Base-by-base conservation (phyloP, 2,329 filamentous ascomycete species). In the Penicillium sp. region DNA sequence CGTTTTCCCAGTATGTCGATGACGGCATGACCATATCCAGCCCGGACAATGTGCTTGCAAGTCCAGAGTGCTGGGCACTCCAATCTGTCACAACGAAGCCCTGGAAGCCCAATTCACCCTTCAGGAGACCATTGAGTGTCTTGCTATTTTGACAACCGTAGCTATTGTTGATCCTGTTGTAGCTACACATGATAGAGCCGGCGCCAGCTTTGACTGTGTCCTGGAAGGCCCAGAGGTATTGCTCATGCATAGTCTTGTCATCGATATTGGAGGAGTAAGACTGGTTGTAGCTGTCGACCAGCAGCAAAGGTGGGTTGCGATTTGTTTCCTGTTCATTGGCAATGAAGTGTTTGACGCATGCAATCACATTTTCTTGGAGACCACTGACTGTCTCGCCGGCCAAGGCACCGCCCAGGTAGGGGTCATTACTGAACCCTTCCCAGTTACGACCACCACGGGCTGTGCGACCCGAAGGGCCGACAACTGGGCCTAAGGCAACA, bases 21-120 rank as follows among this genome's bases (percentile, higher is more conserved):
- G 90, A 89, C 1, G 89, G 89, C 90, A 93, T 93, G 19, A 83
- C 82, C 89, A 93, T 91, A 73, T 95, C 91, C 33, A 93, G 79
- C 46, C 90, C 90, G 21, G 90, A 89, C 33, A 85, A 79, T 7
- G 90, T 87, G 43, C 82, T 83, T 19, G 85, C 79, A 11, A 84
- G 86, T 63, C 89, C 90, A 6, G 84, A 78, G 66, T 93, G 88
- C 66, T 91, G 88, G 5, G 88, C 90, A 64, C 82, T 77, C 89
- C 90, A 95, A 71, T 96, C 90, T 16, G 84, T 85, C 82, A 91
- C 86, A 58, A 93, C 83, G 65, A 91, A 91, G 0, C 90, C 90
- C 67, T 93, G 88, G 77, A 93, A 93, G 41, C 89, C 90, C 1
- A 93, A 80, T 72, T 93, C 90, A 26, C 84, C 83, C 77, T 93